Base-by-base conservation (phyloP, 2,329 filamentous ascomycete genomes). In the Calonectria hongkongensis region DNA sequence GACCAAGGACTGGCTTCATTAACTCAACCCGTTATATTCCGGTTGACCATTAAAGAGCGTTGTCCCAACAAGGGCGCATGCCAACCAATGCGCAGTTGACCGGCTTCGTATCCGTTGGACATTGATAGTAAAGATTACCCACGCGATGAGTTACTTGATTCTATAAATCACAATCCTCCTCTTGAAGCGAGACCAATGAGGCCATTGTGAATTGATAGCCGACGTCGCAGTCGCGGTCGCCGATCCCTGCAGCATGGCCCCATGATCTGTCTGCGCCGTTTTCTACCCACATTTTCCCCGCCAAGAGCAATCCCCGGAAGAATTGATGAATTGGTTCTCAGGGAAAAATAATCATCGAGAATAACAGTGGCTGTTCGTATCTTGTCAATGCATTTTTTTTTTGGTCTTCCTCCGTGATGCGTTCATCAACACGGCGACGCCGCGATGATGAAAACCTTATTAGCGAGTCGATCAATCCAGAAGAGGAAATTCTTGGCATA, bases 251-350 rank as follows among this genome's bases (percentile, higher is more conserved):
- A 41, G 21, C 2, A 18, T 18, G 21, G 21, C 33, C 30, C 54
- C 54, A 60, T 60, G 33, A 60, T 41, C 54, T 43, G 36, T 41
- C 54, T 60, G 54, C 27, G 54, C 54, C 54, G 36, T 36, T 41
- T 4, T 13, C 45, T 45, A 8, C 36, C 54, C 54, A 60, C 33
- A 60, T 36, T 60, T 33, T 12, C 54, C 54, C 54, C n/a, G 33
- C 54, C 54, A 60, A 60, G 33, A 60, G 33, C 13, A 27, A 18
- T 6, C 33, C 39, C 39, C 21, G 51, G 36, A 25, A 15, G 15
- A 60, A 60, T 9, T 27, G 21, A 21, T 27, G 33, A 60, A 60
- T 60, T 60, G 54, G 12, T 25, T 41, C 33, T 60, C 33, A 10
- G 18, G 54, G n/a, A 9, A 58, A 58, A 6, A 7, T 39, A 7